Evolutionary conservation across 1,284 basidiomycete genomes (phyloP).

Genomic region (Pseudozyma sp.): DNA sequence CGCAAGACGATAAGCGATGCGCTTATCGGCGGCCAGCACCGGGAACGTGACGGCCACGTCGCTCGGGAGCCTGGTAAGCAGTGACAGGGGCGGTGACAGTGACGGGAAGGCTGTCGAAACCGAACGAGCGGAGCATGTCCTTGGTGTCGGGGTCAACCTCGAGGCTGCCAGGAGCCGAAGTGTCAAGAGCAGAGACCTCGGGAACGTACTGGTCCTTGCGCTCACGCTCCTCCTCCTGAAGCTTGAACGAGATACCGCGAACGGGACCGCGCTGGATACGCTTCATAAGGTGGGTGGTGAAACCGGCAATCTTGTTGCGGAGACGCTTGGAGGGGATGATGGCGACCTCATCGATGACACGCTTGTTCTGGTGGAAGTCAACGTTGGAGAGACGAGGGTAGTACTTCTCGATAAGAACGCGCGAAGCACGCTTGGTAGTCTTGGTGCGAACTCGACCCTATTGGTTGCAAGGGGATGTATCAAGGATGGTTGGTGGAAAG

Average conservation of each 20-base stretch:
- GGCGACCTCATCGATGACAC: constrained; percentile 93
- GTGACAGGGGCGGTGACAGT: constrained; percentile 66
- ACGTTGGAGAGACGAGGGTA: constrained; percentile 70
- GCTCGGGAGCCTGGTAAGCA: constrained; percentile 64
- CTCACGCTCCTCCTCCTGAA: constrained; percentile 99
- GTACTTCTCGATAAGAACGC: constrained; percentile 99
- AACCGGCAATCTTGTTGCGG: constrained; percentile 99
- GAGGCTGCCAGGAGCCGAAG: constrained; percentile 62
- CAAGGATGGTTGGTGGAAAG: not conserved
- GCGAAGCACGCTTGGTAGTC: constrained; percentile 99
- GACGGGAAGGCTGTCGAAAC: constrained; percentile 68
- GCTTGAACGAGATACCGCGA: constrained; percentile 99
- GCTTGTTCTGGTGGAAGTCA: constrained; percentile 86
- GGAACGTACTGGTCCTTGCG: constrained; percentile 77
- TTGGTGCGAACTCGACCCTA: constrained; percentile 99
- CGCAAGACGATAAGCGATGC: constrained; percentile 15
- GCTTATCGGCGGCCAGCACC: constrained; percentile 68
- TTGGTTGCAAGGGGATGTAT: not conserved
- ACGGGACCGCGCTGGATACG: constrained; percentile 99
- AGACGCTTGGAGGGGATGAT: constrained; percentile 98
- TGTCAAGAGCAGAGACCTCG: constrained; percentile 69
- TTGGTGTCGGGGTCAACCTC: constrained; percentile 70
- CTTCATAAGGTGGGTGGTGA: constrained; percentile 99
- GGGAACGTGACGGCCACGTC: constrained; percentile 66
- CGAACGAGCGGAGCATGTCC: constrained; percentile 66